These are phyloP conservation scores for Camellia granthamiana DNA, from an alignment of 148 eudicot species.

Conservation along the genomic window DNA sequence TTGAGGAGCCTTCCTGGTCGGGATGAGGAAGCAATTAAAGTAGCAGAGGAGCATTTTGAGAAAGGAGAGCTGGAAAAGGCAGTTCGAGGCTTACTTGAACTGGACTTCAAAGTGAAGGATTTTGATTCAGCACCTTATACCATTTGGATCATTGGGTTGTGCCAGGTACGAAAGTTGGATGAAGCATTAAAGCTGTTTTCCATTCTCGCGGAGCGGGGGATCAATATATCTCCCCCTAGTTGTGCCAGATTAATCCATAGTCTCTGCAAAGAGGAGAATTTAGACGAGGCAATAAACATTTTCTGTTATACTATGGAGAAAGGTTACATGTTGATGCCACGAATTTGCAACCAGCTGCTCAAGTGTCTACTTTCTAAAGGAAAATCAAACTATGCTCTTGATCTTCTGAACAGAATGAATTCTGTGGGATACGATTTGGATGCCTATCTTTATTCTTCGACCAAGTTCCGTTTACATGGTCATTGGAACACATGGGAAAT, in stretches of 20 bases:
- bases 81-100: constrained; percentile 52
- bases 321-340: constrained; percentile 44
- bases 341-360: constrained; percentile 50
- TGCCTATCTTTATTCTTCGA: constrained; percentile 31
- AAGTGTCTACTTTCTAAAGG: constrained; percentile 34
- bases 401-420: constrained; percentile 56
- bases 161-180: constrained; percentile 46
- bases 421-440: constrained; percentile 53
- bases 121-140: constrained; percentile 63
- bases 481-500: constrained; percentile 21
- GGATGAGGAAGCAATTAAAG: constrained; percentile 37
- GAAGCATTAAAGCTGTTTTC: constrained; percentile 63
- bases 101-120: constrained; percentile 47
- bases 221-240: constrained; percentile 55
- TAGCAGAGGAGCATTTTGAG: constrained; percentile 45
- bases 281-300: constrained; percentile 52
- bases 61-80: constrained; percentile 55
- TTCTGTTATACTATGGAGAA: constrained; percentile 56
- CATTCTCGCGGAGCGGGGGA: constrained; percentile 41
- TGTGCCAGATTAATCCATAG: constrained; percentile 54
- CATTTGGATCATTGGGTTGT: constrained; percentile 72
- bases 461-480: constrained; percentile 39
- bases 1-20: constrained; percentile 41
- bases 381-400: constrained; percentile 34
- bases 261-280: constrained; percentile 43